Percentiles rank a stretch among this genome's conserved stretches.
Conservation (phyloP, 192 early-diverging fungal genomes). For the Entrophospora sp. region DNA sequence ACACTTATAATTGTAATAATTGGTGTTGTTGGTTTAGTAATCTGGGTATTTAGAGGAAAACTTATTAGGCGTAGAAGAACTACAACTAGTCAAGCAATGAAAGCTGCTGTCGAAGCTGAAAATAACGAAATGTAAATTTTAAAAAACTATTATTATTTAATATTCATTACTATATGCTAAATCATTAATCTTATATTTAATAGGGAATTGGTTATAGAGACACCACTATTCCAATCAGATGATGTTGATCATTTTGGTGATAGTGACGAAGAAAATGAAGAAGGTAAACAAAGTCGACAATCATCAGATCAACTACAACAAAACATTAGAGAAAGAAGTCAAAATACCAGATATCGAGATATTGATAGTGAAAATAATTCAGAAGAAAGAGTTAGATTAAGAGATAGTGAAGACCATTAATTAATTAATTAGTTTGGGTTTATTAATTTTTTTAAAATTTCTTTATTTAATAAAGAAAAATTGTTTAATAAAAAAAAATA, state of each 20-base stretch:
- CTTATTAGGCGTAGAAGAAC: slow-evolving; percentile 16
- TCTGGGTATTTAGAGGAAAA: slow-evolving; percentile 26
- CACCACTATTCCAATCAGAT: slow-evolving; percentile 25
- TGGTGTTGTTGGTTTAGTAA: slow-evolving; percentile 17
- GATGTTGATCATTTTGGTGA: slow-evolving; percentile 28
- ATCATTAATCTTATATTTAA: neutral
- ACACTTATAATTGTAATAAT: slow-evolving; percentile 23
- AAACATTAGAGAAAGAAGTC: neutral
- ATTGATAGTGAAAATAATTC: neutral
- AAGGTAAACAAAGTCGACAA: neutral
- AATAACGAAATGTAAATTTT: slow-evolving; percentile 19
- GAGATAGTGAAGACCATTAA: neutral
- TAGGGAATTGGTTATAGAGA: slow-evolving; percentile 41
- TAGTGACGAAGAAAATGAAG: slow-evolving; percentile 26
- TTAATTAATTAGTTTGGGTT: no score
- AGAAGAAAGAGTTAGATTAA: neutral
- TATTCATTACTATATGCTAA: neutral
- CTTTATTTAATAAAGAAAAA: neutral
- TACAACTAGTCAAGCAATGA: slow-evolving; percentile 11
- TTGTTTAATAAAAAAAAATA: neutral
- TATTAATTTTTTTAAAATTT: neutral
- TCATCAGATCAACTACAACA: neutral
- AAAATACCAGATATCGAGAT: neutral
- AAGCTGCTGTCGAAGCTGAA: slow-evolving; percentile 23
- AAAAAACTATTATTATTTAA: neutral